These are phyloP conservation scores for Fusarium sambucinum DNA, from an alignment of 2,329 filamentous ascomycete species.

Conservation along the genomic window DNA sequence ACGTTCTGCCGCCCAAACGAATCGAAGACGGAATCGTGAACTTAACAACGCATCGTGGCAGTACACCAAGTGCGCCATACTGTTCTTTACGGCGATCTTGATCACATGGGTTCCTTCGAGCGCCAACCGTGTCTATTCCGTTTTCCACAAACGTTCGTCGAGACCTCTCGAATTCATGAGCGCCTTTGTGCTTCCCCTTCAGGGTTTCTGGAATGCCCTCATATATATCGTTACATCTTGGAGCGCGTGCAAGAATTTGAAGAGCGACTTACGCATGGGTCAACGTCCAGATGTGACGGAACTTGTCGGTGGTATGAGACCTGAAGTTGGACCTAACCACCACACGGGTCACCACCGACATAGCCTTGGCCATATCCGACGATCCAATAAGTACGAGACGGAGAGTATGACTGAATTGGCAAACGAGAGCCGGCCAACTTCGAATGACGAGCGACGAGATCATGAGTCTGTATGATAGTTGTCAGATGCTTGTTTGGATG, in stretches of 20 bases:
- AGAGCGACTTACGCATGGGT: slow-evolving; percentile 52
- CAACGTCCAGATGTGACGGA: slow-evolving; percentile 52
- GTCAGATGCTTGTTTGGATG: not conserved
- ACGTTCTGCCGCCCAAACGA: slow-evolving; percentile 45
- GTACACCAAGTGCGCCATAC: slow-evolving; percentile 76
- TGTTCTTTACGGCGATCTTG: slow-evolving; percentile 78
- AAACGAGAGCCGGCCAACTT: slow-evolving; percentile 52
- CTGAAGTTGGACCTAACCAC: slow-evolving; percentile 18
- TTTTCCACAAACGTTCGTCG: slow-evolving; percentile 67
- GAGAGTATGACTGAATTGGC: slow-evolving; percentile 66
- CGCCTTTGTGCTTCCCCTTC: slow-evolving; percentile 80
- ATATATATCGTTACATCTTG: slow-evolving; percentile 81
- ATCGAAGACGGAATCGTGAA: slow-evolving; percentile 59
- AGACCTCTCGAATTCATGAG: slow-evolving; percentile 76
- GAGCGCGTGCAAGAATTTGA: slow-evolving; percentile 68
- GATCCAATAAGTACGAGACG: slow-evolving; percentile 57
- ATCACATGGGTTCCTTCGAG: slow-evolving; percentile 83
- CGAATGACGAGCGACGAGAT: slow-evolving; percentile 50
- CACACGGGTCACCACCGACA: slow-evolving; percentile 33
- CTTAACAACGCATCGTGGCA: slow-evolving; percentile 74
- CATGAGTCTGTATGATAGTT: slow-evolving; percentile 21
- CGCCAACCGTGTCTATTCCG: slow-evolving; percentile 79
- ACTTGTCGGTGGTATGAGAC: slow-evolving; percentile 47
- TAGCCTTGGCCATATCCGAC: slow-evolving; percentile 51
- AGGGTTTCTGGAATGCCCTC: slow-evolving; percentile 86